A percentile compares a stretch with the other conserved stretches of the same genome.
Evolutionary conservation across 2,329 filamentous ascomycete genomes (phyloP).

Genomic region (Grosmannia huntii): DNA sequence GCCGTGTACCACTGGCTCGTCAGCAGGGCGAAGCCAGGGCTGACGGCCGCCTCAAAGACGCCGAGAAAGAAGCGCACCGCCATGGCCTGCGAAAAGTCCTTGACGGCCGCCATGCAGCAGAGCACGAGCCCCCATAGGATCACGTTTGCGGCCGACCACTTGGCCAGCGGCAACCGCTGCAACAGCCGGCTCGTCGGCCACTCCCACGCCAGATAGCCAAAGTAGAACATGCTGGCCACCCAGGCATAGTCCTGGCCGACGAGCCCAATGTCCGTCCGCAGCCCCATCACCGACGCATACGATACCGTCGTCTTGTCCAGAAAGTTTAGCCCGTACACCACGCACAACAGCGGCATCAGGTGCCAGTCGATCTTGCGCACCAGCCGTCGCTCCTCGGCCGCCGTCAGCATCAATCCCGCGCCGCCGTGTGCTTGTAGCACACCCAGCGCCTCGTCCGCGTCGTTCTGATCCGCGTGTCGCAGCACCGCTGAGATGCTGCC

Average conservation of each 20-base stretch:
- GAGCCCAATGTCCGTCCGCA: constrained; percentile 31
- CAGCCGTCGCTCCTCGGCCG: constrained; percentile 26
- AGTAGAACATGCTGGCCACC: constrained; percentile 38
- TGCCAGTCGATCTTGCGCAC: constrained; percentile 32
- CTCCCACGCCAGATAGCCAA: constrained; percentile 41
- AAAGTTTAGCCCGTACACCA: constrained; percentile 46
- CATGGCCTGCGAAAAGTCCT: constrained; percentile 47
- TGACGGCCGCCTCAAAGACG: constrained; percentile 55
- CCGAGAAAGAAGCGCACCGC: constrained; percentile 57
- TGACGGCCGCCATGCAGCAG: constrained; percentile 48
- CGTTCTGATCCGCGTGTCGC: constrained; percentile 24
- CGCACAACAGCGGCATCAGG: constrained; percentile 38
- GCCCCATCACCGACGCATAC: constrained; percentile 40
- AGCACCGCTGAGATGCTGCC: constrained; percentile 3
- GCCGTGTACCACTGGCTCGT: constrained; percentile 64
- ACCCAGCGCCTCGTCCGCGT: constrained; percentile 30
- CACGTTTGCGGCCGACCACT: constrained; percentile 52
- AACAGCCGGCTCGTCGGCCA: constrained; percentile 54
- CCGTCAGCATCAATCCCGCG: constrained; percentile 22
- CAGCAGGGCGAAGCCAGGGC: constrained; percentile 55
- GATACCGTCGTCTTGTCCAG: constrained; percentile 31
- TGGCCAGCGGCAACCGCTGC: constrained; percentile 50
- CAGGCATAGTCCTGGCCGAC: constrained; percentile 33
- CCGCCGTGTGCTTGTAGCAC: constrained; percentile 23
- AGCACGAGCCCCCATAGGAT: constrained; percentile 48